Evolutionary conservation across 2,329 filamentous ascomycete species (phyloP).

Genomic region (Ascochyta koolunga): DNA sequence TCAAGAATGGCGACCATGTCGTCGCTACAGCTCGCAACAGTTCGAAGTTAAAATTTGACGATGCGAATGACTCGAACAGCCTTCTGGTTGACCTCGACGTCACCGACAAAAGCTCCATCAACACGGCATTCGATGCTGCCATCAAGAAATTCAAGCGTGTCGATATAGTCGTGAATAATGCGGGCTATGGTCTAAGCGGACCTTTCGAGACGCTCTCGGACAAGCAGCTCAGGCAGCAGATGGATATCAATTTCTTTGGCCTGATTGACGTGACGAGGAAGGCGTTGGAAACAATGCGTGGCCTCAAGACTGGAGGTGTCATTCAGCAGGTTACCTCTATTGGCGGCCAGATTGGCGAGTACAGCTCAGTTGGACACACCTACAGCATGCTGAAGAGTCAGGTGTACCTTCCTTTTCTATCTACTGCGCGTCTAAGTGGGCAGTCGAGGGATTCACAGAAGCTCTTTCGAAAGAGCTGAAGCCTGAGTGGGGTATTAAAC

Average conservation of each 20-base stretch:
- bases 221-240: conserved; percentile 57
- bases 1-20: conserved; percentile 53
- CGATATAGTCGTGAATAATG: conserved; percentile 67
- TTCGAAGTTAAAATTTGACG: conserved; percentile 49
- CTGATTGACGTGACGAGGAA: conserved; percentile 59
- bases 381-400: neutral
- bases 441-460: conserved; percentile 57
- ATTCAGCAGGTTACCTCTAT: conserved; percentile 64
- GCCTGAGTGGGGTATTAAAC: conserved; percentile 55
- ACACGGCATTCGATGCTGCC: conserved; percentile 53
- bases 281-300: conserved; percentile 54
- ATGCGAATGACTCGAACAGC: conserved; percentile 55
- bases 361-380: neutral
- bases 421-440: conserved; percentile 53
- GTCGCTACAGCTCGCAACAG: conserved; percentile 55
- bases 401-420: conserved; percentile 34
- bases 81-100: conserved; percentile 61
- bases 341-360: conserved; percentile 53
- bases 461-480: conserved; percentile 51
- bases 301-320: conserved; percentile 58
- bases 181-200: conserved; percentile 62
- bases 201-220: conserved; percentile 61
- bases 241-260: conserved; percentile 67
- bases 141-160: conserved; percentile 60
- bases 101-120: conserved; percentile 53